Evolutionary conservation across 176 grass and related monocot genomes (phyloP), one percentile per base, ranked within the genome.

Genomic region (Aegilops bicornis): DNA sequence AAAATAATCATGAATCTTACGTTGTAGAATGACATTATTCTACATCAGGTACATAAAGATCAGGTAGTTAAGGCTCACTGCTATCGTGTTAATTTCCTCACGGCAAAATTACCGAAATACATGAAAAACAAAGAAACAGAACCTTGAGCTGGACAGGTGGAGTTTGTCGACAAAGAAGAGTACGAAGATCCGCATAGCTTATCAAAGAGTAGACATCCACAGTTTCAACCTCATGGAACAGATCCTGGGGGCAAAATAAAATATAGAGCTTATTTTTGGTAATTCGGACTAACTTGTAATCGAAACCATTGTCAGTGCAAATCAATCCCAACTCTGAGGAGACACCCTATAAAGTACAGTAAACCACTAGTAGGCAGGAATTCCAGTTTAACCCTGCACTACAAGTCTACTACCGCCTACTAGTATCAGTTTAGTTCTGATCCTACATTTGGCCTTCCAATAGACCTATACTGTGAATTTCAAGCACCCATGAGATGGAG

Each of bases 91-190:
- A 79, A 16, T 13, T 16, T 84, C 24, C 3, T 65, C 1, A 54
- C 33, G 36, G 30, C 35, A 50, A 10, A 27, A 39, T 64, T 63
- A 78, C 33, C 54, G 23, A 67, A 78, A 58, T 47, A 91, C 25
- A 84, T 6, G 73, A 22, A 8, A 76, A 66, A 77, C 24, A 1
- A 0, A 10, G 45, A 50, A 25, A 75, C 10, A 75, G 68, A 88
- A 96, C 97, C 97, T 96, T 91, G 94, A 91, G 71, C 84, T 91
- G 56, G 90, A 92, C 48, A 96, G 29, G 92, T 93, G 43, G 97
- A 96, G 75, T 99, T 99, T 81, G 90, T 78, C 40, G n/a, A n/a
- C n/a, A n/a, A n/a, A 99, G 87, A 39, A 99, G 76, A 76, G 80
- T 60, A 54, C 82, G 86, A 79, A 94, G 90, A 88, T 99, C 93